Evolutionary conservation across 1,284 basidiomycete genomes (phyloP), one percentile per base, ranked within the genome.

Genomic region (Microbotryum saponariae): DNA sequence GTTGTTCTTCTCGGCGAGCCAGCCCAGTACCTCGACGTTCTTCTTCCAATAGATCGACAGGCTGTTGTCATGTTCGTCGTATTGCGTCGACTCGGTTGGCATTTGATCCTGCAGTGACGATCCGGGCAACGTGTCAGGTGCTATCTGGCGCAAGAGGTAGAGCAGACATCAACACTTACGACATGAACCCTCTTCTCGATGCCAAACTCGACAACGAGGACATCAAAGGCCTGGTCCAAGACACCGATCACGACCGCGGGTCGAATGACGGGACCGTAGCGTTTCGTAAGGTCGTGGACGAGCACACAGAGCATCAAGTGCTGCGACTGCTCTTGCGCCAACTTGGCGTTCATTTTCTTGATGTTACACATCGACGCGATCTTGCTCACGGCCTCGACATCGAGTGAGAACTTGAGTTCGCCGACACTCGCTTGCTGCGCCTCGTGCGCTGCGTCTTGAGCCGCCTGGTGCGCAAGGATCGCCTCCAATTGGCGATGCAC

Each of bases 401-500:
- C 94, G 88, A 97, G 91, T 50, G 85, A 83, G 78, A 98, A 97
- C 77, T 94, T 97, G 61, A 84, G 81, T 48, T 94, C 90, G 21
- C 27, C 54, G 16, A 3, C 25, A 10, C 6, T 27, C 53, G 25
- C 12, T 42, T 42, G 37, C 37, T 42, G 37, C 16, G 37, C 37
- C 37, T 42, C 37, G 37, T 42, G 37, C 37, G 37, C 37, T 10
- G 37, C 37, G 4, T 42, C 37, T 10, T 42, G 37, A 18, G 51
- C 50, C 37, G 37, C 10, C 37, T 42, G 37, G 16, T 42, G 37
- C 12, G 37, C 83, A 25, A 89, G 76, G 63, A 91, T 85, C n/a
- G 90, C 87, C 73, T 97, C 93, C 54, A 99, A 81, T 79, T 98
- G 94, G 62, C 96, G 90, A 74, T 98, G 96, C 20, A 97, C 93